Percentiles rank a stretch among this genome's conserved stretches.
These are phyloP conservation scores for Colletotrichum tropicicola DNA, from an alignment of 2,329 filamentous ascomycete genomes.

Conservation along the genomic window DNA sequence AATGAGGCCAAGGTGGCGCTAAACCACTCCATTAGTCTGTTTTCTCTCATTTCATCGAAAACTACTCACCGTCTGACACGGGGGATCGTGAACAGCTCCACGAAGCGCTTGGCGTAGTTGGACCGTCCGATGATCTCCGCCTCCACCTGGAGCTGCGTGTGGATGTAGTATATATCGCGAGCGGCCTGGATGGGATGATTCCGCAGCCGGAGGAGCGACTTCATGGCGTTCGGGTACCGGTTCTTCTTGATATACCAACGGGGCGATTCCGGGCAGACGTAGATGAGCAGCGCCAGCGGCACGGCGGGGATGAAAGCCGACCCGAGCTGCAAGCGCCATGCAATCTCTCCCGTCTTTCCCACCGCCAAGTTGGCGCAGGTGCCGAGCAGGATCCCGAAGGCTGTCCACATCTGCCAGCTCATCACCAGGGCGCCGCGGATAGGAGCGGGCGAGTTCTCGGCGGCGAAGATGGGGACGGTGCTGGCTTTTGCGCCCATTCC, in stretches of 20 bases:
- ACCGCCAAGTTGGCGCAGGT: constrained; percentile 66
- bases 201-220: constrained; percentile 64
- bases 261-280: constrained; percentile 71
- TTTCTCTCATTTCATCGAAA: background rate
- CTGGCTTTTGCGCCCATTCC: constrained; percentile 80
- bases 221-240: constrained; percentile 61
- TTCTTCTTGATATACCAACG: constrained; percentile 73
- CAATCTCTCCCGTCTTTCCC: constrained; percentile 57
- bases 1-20: constrained; percentile 72
- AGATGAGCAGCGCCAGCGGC: constrained; percentile 62
- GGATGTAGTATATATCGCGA: constrained; percentile 69
- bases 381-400: constrained; percentile 61
- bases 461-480: constrained; percentile 78
- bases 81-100: constrained; percentile 66
- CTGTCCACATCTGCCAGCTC: constrained; percentile 69
- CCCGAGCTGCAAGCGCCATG: constrained; percentile 68
- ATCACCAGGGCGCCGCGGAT: constrained; percentile 72
- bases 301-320: constrained; percentile 70
- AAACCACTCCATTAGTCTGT: background rate
- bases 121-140: constrained; percentile 36
- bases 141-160: constrained; percentile 46
- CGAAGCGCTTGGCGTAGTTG: constrained; percentile 58
- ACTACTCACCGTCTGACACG: constrained; percentile 52
- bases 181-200: constrained; percentile 68
- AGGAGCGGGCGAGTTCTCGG: constrained; percentile 74